These are phyloP conservation scores for Cordyceps farinosa DNA, from an alignment of 2,329 filamentous ascomycete genomes.

Conservation along the genomic window DNA sequence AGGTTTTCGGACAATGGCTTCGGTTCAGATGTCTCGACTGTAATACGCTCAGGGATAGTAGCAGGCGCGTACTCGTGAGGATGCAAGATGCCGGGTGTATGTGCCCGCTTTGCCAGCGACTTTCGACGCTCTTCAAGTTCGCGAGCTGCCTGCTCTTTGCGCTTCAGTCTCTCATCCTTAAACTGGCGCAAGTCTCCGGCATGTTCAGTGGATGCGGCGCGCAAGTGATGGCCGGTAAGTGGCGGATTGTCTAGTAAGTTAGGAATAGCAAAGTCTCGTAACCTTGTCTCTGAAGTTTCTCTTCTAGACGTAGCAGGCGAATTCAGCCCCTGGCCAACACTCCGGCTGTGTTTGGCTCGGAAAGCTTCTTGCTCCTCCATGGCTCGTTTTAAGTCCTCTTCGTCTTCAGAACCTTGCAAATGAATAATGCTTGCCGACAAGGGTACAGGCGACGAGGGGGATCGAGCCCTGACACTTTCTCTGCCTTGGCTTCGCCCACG, in stretches of 20 bases:
- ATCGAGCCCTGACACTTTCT: constrained; percentile 57
- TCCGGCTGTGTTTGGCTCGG: constrained; percentile 52
- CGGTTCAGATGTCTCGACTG: constrained; percentile 43
- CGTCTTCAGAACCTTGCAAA: constrained; percentile 56
- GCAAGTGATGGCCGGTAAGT: constrained; percentile 28
- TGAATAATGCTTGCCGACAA: constrained; percentile 53
- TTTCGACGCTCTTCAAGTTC: constrained; percentile 86
- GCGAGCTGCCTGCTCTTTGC: constrained; percentile 72
- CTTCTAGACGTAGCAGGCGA: constrained; percentile 35
- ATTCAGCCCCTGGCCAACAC: constrained; percentile 40
- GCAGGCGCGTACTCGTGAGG: constrained; percentile 52
- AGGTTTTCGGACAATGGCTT: constrained; percentile 40
- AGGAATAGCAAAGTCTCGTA: constrained; percentile 25
- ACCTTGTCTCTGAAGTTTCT: constrained; percentile 40
- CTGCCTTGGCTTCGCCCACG: constrained; percentile 63
- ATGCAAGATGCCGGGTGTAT: constrained; percentile 74
- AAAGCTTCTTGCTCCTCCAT: constrained; percentile 54
- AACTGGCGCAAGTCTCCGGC: constrained; percentile 53
- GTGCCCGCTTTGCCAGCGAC: constrained; percentile 76
- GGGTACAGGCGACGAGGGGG: constrained; percentile 77
- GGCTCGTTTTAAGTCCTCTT: constrained; percentile 56
- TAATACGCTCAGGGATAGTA: constrained; percentile 21
- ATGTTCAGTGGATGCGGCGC: constrained; percentile 43
- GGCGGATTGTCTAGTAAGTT: constrained; percentile 33
- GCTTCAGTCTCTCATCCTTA: constrained; percentile 59